These are phyloP conservation scores for Avena atlantica DNA, from an alignment of 176 grass and related monocot genomes.

Conservation along the genomic window DNA sequence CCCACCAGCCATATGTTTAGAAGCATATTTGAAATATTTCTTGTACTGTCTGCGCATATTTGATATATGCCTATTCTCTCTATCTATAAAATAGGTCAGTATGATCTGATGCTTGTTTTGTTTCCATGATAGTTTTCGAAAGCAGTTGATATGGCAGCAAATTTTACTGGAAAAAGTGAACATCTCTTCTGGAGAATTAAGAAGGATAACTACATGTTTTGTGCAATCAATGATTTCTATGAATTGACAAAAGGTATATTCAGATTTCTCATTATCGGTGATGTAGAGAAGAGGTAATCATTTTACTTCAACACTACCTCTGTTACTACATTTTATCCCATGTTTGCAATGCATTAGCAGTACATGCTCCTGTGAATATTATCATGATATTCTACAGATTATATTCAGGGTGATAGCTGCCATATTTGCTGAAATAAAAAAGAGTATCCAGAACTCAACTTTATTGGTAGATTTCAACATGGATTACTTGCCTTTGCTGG, in stretches of 20 bases:
- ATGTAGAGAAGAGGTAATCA: conserved; percentile 76
- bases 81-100: conserved; percentile 27
- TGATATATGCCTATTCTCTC: neutral
- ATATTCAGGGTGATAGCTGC: conserved; percentile 67
- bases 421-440: conserved; percentile 69
- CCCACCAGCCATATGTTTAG: neutral
- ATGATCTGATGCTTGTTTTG: conserved; percentile 41
- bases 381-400: conserved; percentile 53
- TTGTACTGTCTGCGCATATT: neutral
- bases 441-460: conserved; percentile 76
- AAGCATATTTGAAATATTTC: neutral
- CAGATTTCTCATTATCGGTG: conserved; percentile 67
- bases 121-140: conserved; percentile 70
- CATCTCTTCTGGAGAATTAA: conserved; percentile 65
- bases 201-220: conserved; percentile 88
- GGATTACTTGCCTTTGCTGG: conserved; percentile 66
- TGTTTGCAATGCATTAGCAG: conserved; percentile 23
- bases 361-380: conserved; percentile 49
- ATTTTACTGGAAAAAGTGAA: conserved; percentile 73
- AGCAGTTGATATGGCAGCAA: conserved; percentile 77
- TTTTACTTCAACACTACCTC: conserved; percentile 30
- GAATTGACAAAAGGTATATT: conserved; percentile 71
- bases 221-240: conserved; percentile 78
- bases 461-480: conserved; percentile 75
- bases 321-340: neutral